A percentile compares a stretch with the other conserved stretches of the same genome.
Conservation (phyloP, 768 basidiomycete genomes). For the Leccinum uliginosum region DNA sequence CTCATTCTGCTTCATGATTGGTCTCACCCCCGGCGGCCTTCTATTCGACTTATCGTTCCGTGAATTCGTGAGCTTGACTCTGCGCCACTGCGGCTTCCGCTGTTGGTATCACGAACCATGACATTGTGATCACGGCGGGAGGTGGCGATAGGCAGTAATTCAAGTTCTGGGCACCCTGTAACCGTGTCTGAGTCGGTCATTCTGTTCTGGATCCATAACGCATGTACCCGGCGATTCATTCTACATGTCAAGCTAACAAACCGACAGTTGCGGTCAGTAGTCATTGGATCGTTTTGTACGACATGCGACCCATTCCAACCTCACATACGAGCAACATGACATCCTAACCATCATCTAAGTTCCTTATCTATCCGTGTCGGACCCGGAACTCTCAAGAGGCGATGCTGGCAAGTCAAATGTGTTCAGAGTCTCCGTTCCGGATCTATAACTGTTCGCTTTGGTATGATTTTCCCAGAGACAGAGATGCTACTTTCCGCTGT, state of each 20-base stretch:
- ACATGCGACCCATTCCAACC: neutral
- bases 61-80: neutral
- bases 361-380: neutral
- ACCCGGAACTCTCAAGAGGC: neutral
- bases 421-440: neutral
- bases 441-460: neutral
- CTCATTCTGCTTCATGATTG: neutral
- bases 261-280: neutral
- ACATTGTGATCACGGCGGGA: neutral
- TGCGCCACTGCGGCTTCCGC: neutral
- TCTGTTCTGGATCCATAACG: neutral
- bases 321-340: neutral
- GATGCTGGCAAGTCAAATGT: neutral
- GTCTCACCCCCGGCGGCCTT: neutral
- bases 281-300: neutral
- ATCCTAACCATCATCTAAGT: conserved; percentile 3
- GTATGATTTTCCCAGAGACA: conserved; percentile 2
- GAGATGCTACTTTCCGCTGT: neutral
- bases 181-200: neutral
- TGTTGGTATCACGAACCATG: neutral
- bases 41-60: neutral
- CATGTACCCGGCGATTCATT: neutral
- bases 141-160: neutral
- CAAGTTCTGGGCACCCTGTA: neutral
- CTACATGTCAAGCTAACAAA: neutral